Evolutionary conservation across 1,284 basidiomycete genomes (phyloP).

Genomic region (Ceratobasidium sp.): DNA sequence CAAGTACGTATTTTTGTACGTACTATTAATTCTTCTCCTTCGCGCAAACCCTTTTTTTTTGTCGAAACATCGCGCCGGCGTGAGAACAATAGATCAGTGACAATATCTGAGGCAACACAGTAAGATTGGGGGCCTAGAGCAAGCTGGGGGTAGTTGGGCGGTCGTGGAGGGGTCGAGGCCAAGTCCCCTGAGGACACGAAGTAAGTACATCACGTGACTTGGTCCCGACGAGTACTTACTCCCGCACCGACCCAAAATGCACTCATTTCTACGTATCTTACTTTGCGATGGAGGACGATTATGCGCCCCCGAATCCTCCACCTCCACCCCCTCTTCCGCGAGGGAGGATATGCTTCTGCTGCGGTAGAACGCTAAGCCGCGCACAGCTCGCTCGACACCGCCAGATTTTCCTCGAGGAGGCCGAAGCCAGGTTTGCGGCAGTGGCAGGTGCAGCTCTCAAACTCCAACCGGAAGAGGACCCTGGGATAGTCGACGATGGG

Average conservation of each 20-base stretch:
- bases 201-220: background rate
- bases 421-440: background rate
- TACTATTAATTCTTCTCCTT: no score
- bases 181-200: background rate
- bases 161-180: background rate
- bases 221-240: background rate
- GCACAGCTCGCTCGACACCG: slow-evolving; percentile 12
- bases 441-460: background rate
- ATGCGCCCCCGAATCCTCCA: background rate
- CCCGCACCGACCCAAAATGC: no score
- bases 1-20: no score
- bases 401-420: background rate
- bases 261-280: no score
- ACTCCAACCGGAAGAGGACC: no score
- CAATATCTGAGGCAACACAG: no score
- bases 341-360: slow-evolving; percentile 8
- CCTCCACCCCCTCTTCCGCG: background rate
- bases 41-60: no score
- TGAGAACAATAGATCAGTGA: no score
- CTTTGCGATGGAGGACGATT: background rate
- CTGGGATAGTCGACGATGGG: no score
- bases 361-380: background rate
- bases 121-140: background rate
- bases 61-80: no score
- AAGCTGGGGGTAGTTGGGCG: background rate